These are phyloP conservation scores for Emericellopsis cladophorae DNA, from an alignment of 2,329 filamentous ascomycete species.

Conservation along the genomic window DNA sequence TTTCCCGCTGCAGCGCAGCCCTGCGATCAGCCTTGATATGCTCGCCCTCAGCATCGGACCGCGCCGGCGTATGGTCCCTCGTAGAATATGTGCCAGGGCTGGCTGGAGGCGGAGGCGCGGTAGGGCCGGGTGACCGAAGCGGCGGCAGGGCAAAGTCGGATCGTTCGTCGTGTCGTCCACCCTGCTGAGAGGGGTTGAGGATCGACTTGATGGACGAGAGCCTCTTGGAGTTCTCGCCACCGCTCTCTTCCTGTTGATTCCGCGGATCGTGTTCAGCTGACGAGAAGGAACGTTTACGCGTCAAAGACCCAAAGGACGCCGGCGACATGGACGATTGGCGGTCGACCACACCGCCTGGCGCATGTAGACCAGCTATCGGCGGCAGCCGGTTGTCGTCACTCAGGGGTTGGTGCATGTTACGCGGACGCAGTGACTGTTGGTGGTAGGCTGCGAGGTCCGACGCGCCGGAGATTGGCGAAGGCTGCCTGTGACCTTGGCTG, in stretches of 20 bases:
- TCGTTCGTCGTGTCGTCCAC: conserved; percentile 17
- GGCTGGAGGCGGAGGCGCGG: conserved; percentile 23
- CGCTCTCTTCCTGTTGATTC: conserved; percentile 16
- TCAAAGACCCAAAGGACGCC: conserved; percentile 44
- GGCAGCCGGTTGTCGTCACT: conserved; percentile 46
- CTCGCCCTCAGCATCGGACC: conserved; percentile 21
- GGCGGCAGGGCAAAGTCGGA: conserved; percentile 27
- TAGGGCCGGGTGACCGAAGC: conserved; percentile 28
- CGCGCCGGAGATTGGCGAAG: conserved; percentile 27
- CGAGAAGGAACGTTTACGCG: conserved; percentile 57
- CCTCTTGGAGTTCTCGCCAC: conserved; percentile 41
- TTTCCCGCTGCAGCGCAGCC: conserved; percentile 56
- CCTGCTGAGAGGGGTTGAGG: conserved; percentile 42
- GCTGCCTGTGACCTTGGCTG: conserved; percentile 12
- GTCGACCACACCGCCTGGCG: conserved; percentile 20
- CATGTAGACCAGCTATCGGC: conserved; percentile 35
- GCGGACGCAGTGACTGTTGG: conserved; percentile 25
- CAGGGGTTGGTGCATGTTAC: conserved; percentile 24
- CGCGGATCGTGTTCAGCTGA: conserved; percentile 39
- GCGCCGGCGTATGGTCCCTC: conserved; percentile 11
- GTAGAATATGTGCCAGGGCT: conserved; percentile 27
- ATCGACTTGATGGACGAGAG: conserved; percentile 68
- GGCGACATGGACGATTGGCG: conserved; percentile 47
- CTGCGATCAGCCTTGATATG: conserved; percentile 50
- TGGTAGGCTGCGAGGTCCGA: conserved; percentile 40